Base-by-base conservation (phyloP, 257 asterid genomes). In the Nicotiana knightiana region DNA sequence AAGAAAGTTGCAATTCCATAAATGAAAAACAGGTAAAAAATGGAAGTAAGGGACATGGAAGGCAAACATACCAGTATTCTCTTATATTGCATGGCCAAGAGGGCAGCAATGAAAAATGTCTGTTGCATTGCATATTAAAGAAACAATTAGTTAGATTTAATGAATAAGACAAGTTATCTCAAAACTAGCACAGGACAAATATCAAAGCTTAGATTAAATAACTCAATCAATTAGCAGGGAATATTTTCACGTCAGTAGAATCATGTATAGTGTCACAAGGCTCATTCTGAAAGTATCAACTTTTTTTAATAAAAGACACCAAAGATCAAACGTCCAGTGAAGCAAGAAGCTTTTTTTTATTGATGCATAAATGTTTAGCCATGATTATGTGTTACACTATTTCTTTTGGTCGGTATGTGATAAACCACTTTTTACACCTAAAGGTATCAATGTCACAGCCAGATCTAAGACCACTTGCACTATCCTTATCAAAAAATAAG, bases 71-170 rank as follows among this genome's bases (percentile, higher is more conserved):
- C 97, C 96, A 93, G 91, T 54, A 91, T 37, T 86, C 89, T 91
- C 76, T 93, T 84, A 53, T 93, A 91, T 78, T 91, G 94, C 96
- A 93, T 93, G 55, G 96, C 97, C 88, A 93, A 83, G 43, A 90
- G 87, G 17, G 96, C 97, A 67, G 97, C 96, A 81, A 93, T 93
- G 93, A 93, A 93, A 82, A 93, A 93, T 28, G 97, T 93, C 96
- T 93, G 96, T 81, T 24, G 86, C 80, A 84, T 77, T 58, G 81
- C 84, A 87, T 55, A 30, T 79, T 21, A 66, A 87, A 71, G 71
- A 24, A 26, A 21, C 33, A 80, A 54, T 6, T 65, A 15, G 48
- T 35, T 30, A 67, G 77, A 51, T 15, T 12, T 26, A 46, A 24
- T 51, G 9, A 75, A 48, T 24, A 73, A 26, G 63, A 28, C 79